Conservation (phyloP, 345 rosid species). For the Boechera divaricarpa region DNA sequence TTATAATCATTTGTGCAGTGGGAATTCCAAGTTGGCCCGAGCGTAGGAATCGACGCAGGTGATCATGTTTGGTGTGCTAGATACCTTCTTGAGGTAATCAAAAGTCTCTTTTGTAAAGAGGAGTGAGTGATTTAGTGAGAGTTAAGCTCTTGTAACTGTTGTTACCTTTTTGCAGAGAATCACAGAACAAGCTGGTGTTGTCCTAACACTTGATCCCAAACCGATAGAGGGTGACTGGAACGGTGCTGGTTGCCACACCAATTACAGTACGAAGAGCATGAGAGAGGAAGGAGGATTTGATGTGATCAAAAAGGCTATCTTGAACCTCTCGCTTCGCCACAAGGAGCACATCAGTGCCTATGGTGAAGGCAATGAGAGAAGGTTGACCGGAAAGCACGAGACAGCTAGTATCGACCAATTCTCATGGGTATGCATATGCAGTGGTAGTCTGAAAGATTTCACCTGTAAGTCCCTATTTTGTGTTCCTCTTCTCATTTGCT, state of each 20-base stretch:
- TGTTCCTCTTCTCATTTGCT: background rate
- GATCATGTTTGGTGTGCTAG: constrained; percentile 95
- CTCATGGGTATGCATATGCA: constrained; percentile 71
- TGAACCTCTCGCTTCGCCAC: constrained; percentile 91
- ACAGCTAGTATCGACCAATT: constrained; percentile 88
- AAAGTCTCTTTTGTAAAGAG: background rate
- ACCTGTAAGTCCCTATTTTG: background rate
- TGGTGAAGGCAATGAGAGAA: constrained; percentile 99
- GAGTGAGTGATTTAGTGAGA: constrained; percentile 3
- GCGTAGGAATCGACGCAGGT: constrained; percentile 95
- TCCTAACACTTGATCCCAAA: constrained; percentile 90
- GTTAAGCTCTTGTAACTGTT: constrained; percentile 13
- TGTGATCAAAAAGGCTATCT: constrained; percentile 86
- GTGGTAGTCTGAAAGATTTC: background rate
- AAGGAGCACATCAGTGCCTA: constrained; percentile 88
- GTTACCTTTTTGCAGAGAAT: constrained; percentile 68
- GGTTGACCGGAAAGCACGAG: constrained; percentile 96
- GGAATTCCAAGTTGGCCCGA: constrained; percentile 99
- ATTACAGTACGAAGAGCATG: constrained; percentile 94
- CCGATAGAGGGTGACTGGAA: constrained; percentile 99
- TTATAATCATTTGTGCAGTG: constrained; percentile 57
- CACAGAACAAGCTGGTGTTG: constrained; percentile 97
- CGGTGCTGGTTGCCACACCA: constrained; percentile 99
- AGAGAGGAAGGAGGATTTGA: constrained; percentile 95
- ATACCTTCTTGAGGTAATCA: constrained; percentile 94